Evolutionary conservation across 306 rosid genomes (phyloP).

Genomic region (Glycyrrhiza uralensis): DNA sequence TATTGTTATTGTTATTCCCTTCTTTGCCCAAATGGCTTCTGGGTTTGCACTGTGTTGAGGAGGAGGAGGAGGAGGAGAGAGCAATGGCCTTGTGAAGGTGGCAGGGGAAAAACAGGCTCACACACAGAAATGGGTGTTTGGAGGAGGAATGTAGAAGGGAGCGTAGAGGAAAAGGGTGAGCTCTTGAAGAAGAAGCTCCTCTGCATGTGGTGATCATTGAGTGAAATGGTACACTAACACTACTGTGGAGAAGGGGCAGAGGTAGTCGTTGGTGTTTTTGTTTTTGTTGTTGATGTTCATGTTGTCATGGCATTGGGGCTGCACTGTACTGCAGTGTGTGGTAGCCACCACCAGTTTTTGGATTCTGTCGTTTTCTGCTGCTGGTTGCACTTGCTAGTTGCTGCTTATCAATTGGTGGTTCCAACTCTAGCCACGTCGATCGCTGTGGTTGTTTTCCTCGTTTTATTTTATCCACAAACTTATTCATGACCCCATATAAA

Average conservation of each 20-base stretch:
- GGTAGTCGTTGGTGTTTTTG: background rate
- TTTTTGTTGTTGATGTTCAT: background rate
- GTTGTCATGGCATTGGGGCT: background rate
- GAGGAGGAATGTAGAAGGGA: background rate
- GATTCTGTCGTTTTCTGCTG: constrained; percentile 1
- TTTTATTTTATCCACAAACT: background rate
- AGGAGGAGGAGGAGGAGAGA: too few relatives aligned
- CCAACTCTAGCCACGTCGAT: constrained; percentile 16
- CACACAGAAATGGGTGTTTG: constrained; percentile 26
- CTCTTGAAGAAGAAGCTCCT: constrained; percentile 35
- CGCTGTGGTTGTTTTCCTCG: background rate
- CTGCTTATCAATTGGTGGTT: constrained; percentile 18
- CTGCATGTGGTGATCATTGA: constrained; percentile 53
- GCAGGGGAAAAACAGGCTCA: constrained; percentile 6
- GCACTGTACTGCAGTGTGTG: background rate
- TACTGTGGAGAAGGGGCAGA: background rate
- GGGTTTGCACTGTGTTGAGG: constrained; percentile 38
- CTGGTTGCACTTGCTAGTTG: background rate
- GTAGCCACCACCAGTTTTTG: constrained; percentile 35
- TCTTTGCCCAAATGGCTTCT: constrained; percentile 25
- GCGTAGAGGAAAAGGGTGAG: constrained; percentile 28
- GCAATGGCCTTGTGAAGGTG: constrained; percentile 26
- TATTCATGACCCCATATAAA: too few relatives aligned
- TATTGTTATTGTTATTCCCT: background rate
- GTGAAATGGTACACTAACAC: too few relatives aligned